Percentiles rank a stretch among this genome's conserved stretches.
Evolutionary conservation across 2,329 filamentous ascomycete species (phyloP).

Genomic region (Exophiala spinifera): DNA sequence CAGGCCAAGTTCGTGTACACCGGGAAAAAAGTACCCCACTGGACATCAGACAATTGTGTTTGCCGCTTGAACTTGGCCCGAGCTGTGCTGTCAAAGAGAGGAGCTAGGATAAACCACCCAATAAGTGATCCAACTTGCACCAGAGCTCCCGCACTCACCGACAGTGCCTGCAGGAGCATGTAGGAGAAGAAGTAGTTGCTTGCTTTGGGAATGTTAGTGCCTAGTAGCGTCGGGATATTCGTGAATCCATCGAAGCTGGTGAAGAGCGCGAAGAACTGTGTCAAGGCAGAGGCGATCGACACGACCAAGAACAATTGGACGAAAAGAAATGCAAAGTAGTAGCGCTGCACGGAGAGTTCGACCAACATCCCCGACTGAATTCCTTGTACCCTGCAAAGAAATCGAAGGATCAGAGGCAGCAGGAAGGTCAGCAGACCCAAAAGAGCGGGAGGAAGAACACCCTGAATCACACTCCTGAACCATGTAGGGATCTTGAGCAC

Average conservation of each 20-base stretch:
- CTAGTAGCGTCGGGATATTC: conserved; percentile 69
- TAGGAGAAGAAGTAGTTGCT: conserved; percentile 99
- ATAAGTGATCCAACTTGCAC: conserved; percentile 77
- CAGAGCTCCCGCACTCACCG: conserved; percentile 83
- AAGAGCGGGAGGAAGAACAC: conserved; percentile 77
- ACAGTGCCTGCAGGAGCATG: conserved; percentile 91
- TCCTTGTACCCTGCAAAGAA: conserved; percentile 71
- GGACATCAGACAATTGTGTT: conserved; percentile 70
- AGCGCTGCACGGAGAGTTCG: conserved; percentile 81
- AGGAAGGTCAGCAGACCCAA: conserved; percentile 76
- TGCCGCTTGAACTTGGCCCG: conserved; percentile 82
- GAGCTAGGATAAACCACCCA: conserved; percentile 77
- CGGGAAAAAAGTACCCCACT: conserved; percentile 92
- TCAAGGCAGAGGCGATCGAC: conserved; percentile 74
- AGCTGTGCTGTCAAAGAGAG: conserved; percentile 77
- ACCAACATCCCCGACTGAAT: conserved; percentile 77
- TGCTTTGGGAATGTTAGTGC: conserved; percentile 74
- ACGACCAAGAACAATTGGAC: conserved; percentile 93
- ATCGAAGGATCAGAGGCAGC: conserved; percentile 72
- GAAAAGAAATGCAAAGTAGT: conserved; percentile 92
- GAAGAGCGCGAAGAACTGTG: conserved; percentile 62
- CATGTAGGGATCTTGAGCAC: conserved; percentile 59
- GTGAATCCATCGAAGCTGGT: conserved; percentile 64
- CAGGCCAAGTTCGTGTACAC: conserved; percentile 96
- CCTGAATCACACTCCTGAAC: conserved; percentile 69